Evolutionary conservation across 805 yeast species (phyloP).

Genomic region (Wickerhamomyces bisporus): DNA sequence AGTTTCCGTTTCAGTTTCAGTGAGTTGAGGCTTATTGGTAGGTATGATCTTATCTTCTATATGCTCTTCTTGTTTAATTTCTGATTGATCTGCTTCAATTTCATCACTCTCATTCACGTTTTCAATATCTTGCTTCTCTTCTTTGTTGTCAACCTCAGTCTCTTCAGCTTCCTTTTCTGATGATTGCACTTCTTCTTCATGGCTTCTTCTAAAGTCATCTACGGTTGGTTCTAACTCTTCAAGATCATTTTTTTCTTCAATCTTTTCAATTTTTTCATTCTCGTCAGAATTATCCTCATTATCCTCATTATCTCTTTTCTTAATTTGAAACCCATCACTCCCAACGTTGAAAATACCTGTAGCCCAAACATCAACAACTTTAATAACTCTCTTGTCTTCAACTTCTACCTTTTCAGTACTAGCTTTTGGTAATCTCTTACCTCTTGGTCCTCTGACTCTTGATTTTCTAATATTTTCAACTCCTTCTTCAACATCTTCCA

Average conservation of each 20-base stretch:
- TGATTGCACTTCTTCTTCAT: no score
- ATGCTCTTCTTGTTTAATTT: not conserved
- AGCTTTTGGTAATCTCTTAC: slow-evolving; percentile 61
- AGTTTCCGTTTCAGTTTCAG: no score
- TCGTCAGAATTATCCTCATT: no score
- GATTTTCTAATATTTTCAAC: slow-evolving; percentile 36
- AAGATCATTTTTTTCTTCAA: no score
- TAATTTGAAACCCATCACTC: no score
- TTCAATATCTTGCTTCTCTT: not conserved
- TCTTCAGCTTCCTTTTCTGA: not conserved
- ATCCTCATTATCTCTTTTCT: no score
- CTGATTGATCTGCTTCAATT: not conserved
- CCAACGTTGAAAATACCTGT: slow-evolving; percentile 9
- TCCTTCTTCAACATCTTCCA: slow-evolving; percentile 7
- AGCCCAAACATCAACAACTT: slow-evolving; percentile 18
- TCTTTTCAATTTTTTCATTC: slow-evolving; percentile 1
- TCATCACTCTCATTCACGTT: not conserved
- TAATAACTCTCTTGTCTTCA: slow-evolving; percentile 21
- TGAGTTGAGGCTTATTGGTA: no score
- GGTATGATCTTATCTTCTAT: no score
- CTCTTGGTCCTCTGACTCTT: slow-evolving; percentile 71
- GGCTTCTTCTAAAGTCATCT: no score
- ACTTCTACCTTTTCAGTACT: slow-evolving; percentile 30
- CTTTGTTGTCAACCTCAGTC: not conserved
- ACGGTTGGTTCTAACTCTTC: no score